phyloP scores from a whole-genome alignment of 1,284 basidiomycete species.

The Stereum hirsutum region DNA sequence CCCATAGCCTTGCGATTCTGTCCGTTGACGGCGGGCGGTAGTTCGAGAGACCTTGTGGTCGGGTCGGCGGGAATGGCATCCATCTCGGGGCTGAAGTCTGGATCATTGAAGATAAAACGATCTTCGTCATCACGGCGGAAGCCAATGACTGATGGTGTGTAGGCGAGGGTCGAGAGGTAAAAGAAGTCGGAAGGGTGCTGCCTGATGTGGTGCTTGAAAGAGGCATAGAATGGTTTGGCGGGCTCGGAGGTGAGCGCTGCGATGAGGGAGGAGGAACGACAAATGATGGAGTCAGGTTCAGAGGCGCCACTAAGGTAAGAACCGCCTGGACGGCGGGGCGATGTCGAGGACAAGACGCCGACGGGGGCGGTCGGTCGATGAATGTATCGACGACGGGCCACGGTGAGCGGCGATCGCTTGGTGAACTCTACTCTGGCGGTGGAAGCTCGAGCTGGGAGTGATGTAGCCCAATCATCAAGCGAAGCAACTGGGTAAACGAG shows the following conservation, averaged over 20 bases:
- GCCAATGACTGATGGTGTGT: conserved; percentile 36
- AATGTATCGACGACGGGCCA: conserved; percentile 19
- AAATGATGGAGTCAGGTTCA: conserved; percentile 36
- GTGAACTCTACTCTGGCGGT: conserved; percentile 23
- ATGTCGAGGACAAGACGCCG: conserved; percentile 38
- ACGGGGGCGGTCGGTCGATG: conserved; percentile 21
- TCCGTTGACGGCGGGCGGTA: conserved; percentile 9
- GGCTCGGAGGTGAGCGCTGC: conserved; percentile 28
- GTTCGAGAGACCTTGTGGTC: conserved; percentile 13
- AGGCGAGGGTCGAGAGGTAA: conserved; percentile 40
- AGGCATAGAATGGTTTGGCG: conserved; percentile 30
- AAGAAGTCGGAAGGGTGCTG: conserved; percentile 28
- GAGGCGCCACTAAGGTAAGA: conserved; percentile 36
- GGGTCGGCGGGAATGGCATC: conserved; percentile 14
- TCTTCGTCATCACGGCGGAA: conserved; percentile 34
- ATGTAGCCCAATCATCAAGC: background rate
- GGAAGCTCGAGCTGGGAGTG: background rate
- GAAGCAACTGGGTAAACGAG: conserved; percentile 31
- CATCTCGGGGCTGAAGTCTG: conserved; percentile 10
- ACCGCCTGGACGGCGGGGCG: conserved; percentile 36
- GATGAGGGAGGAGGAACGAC: conserved; percentile 34
- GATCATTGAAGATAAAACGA: conserved; percentile 15
- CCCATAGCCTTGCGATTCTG: conserved; percentile 14
- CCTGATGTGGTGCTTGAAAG: conserved; percentile 24
- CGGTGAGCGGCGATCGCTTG: conserved; percentile 22